Base-by-base conservation (phyloP, 2,329 filamentous ascomycete species). In the Xylaria multiplex region DNA sequence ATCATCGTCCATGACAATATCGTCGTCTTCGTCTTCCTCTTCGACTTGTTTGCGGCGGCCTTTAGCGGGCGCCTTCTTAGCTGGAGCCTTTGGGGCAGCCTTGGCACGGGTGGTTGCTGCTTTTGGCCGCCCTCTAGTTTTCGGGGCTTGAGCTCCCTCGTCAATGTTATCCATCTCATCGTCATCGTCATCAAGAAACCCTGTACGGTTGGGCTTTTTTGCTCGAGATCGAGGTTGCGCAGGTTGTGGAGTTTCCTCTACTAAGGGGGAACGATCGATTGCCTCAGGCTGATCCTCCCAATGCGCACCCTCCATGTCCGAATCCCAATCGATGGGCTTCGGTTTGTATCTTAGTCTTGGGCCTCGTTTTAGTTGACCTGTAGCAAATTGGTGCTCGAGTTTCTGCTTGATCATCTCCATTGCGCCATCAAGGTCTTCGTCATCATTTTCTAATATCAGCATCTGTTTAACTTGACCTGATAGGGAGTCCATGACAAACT, bases 211-310 rank as follows among this genome's bases (percentile, higher is more conserved):
- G 27, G 83, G 58, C 79, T 81, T 65, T 77, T 77, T 57, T 74
- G 74, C 65, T 71, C 76, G 60, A 73, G 78, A 74, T 70, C 65
- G 77, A 16, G 70, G 30, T 37, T 63, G 67, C 7, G 63, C 40
- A 37, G 61, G 68, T 70, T 69, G 70, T 56, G 65, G 71, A 70
- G 59, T 37, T 32, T 66, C 53, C n/a, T 66, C 40, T 37, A 13
- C 45, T 19, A 56, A 35, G 4, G 67, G 72, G 7, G 75, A 73
- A 13, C 75, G 77, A n/a, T 89, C 83, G 5, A 89, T 77, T 1
- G 90, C 92, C 7, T 87, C 90, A 0, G 91, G 88, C 65, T 93
- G 88, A 54, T 96, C 91, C 66, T 91, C 91, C 94, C 95, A 98
- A 57, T 85, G 85, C 0, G 94, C 96, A 56, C 53, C 53, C 37